These are phyloP conservation scores for Cucurbitaria berberidis DNA, from an alignment of 2,329 filamentous ascomycete species.

Conservation along the genomic window DNA sequence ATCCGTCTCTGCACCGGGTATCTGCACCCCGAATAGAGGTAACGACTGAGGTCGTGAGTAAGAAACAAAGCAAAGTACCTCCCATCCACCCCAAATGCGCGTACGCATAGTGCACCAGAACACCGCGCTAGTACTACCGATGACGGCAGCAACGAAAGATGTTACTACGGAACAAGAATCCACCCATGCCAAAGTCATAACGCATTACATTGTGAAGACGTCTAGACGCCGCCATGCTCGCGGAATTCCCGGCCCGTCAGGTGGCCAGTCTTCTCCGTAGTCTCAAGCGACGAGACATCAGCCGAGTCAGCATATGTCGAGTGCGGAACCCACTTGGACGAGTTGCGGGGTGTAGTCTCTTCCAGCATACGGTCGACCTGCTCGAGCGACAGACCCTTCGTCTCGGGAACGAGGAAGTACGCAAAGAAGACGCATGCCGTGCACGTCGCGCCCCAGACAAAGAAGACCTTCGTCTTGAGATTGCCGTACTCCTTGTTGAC, in stretches of 20 bases:
- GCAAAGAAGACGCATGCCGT: constrained; percentile 67
- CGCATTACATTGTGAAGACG: background rate
- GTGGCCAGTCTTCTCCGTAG: constrained; percentile 3
- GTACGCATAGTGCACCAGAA: background rate
- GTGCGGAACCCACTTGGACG: constrained; percentile 73
- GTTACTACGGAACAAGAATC: background rate
- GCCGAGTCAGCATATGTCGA: constrained; percentile 2
- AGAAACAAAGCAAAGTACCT: background rate
- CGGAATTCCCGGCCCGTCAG: background rate
- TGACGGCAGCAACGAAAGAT: background rate
- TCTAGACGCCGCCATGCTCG: background rate
- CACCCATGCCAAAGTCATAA: background rate
- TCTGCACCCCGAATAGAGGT: background rate
- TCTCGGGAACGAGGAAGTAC: constrained; percentile 78
- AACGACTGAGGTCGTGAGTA: background rate
- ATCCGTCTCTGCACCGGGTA: background rate
- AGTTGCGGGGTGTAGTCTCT: constrained; percentile 77
- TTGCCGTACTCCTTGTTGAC: constrained; percentile 68
- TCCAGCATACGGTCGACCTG: constrained; percentile 87
- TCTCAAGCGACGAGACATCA: constrained; percentile 1
- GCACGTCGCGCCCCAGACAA: constrained; percentile 61
- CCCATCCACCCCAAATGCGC: background rate
- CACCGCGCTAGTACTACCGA: background rate
- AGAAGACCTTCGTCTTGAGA: constrained; percentile 63
- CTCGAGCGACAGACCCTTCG: constrained; percentile 76